Conservation (phyloP, 257 asterid genomes). For the Solanum pinnatisectum region DNA sequence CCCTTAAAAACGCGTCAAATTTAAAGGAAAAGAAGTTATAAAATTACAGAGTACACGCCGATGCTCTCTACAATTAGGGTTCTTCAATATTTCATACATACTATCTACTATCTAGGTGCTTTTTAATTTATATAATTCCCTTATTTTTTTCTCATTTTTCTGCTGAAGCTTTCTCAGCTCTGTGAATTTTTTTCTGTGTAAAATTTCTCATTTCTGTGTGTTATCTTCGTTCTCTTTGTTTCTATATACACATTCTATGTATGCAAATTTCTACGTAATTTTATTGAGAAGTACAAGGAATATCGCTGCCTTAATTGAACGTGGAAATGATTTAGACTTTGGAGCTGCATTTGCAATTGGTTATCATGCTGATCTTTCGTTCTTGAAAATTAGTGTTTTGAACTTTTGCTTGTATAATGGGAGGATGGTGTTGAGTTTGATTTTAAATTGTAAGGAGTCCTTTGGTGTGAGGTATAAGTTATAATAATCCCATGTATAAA, state of each 20-base stretch:
- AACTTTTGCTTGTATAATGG: too few relatives aligned
- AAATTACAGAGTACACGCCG: neutral
- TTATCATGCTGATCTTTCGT: too few relatives aligned
- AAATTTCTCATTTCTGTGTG: neutral
- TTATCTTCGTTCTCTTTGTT: neutral
- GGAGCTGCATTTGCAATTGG: too few relatives aligned
- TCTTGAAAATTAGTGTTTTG: too few relatives aligned
- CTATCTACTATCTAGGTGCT: neutral
- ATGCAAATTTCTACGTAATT: neutral
- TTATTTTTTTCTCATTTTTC: neutral
- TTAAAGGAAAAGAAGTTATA: neutral
- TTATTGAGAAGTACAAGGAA: too few relatives aligned
- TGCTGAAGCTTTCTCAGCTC: neutral
- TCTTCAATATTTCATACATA: neutral
- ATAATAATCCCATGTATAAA: too few relatives aligned
- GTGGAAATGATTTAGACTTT: too few relatives aligned
- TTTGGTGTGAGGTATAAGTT: too few relatives aligned
- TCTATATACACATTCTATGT: neutral
- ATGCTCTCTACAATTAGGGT: neutral
- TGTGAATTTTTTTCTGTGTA: neutral
- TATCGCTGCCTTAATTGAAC: too few relatives aligned
- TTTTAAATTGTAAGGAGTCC: too few relatives aligned
- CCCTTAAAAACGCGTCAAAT: neutral
- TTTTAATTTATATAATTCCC: neutral
- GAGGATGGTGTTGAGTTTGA: too few relatives aligned